Percentiles rank a stretch among this genome's conserved stretches.
Conservation (phyloP, 148 eudicot species). For the Vaccinium corymbosum region DNA sequence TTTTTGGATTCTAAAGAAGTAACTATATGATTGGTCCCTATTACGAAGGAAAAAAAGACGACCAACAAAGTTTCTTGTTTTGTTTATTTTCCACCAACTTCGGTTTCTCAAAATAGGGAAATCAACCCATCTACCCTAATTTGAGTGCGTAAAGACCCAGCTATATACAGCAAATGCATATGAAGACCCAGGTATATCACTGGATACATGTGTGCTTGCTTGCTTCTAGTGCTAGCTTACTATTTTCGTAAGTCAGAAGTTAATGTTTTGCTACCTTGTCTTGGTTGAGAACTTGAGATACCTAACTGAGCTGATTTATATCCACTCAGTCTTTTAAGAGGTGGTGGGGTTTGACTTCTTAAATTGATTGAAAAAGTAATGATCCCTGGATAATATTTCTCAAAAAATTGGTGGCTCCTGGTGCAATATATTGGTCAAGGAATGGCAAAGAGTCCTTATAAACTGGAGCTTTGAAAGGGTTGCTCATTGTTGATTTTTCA, state of each 20-base stretch:
- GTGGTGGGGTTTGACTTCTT: neutral
- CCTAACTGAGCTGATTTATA: constrained; percentile 4
- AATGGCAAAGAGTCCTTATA: neutral
- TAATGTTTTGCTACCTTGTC: neutral
- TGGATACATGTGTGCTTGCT: neutral
- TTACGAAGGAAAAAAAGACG: neutral
- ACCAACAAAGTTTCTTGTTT: neutral
- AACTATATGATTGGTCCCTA: neutral
- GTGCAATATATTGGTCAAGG: neutral
- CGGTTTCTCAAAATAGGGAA: neutral
- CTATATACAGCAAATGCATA: neutral
- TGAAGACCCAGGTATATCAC: neutral
- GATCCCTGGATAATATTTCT: neutral
- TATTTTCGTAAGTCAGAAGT: neutral
- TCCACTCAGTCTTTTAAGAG: neutral
- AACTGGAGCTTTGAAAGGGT: neutral
- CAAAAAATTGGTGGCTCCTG: neutral
- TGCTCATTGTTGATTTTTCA: neutral
- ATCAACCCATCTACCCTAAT: neutral
- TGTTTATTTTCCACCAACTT: neutral
- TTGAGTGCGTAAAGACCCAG: neutral
- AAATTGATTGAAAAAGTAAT: neutral
- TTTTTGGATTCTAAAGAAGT: neutral
- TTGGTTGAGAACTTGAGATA: neutral
- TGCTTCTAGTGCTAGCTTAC: neutral